phyloP scores from a whole-genome alignment of 768 basidiomycete genomes.

The Kwoniella newhampshirensis region DNA sequence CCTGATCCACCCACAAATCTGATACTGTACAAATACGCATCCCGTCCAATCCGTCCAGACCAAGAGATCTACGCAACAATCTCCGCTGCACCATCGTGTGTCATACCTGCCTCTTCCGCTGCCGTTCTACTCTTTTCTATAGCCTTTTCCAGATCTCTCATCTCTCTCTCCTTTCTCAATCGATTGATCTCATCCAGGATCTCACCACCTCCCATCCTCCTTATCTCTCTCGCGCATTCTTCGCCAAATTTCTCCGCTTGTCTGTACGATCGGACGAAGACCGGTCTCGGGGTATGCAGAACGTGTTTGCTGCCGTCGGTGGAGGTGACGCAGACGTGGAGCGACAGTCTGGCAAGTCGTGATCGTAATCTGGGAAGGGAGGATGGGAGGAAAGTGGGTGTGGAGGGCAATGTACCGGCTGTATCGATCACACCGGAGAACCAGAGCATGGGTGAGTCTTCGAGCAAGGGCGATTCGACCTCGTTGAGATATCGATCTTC shows the following conservation, averaged over 20 bases:
- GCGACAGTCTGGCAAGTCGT: constrained; percentile 56
- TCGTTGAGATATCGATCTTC: constrained; percentile 14
- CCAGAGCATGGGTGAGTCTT: constrained; percentile 39
- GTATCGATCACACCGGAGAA: constrained; percentile 28
- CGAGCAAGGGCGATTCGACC: constrained; percentile 6
- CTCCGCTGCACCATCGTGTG: neutral
- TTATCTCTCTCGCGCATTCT: constrained; percentile 64
- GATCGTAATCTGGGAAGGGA: constrained; percentile 14
- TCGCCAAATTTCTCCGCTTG: constrained; percentile 72
- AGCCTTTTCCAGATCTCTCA: constrained; percentile 15
- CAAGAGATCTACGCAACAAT: neutral
- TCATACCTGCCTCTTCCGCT: constrained; percentile 8
- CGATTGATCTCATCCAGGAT: constrained; percentile 81
- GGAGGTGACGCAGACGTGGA: constrained; percentile 82
- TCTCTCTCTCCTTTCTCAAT: constrained; percentile 57
- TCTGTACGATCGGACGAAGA: constrained; percentile 57
- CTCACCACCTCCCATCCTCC: constrained; percentile 68
- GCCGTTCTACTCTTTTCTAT: constrained; percentile 8
- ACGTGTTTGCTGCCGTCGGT: constrained; percentile 73
- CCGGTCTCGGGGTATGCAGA: constrained; percentile 62
- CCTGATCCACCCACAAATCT: neutral
- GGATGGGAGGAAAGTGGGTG: constrained; percentile 4
- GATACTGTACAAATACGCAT: neutral
- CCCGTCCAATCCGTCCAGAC: neutral
- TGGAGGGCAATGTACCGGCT: constrained; percentile 6